Evolutionary conservation across 2,329 filamentous ascomycete species (phyloP), one percentile per base, ranked within the genome.

Genomic region (Celoporthe dispersa): DNA sequence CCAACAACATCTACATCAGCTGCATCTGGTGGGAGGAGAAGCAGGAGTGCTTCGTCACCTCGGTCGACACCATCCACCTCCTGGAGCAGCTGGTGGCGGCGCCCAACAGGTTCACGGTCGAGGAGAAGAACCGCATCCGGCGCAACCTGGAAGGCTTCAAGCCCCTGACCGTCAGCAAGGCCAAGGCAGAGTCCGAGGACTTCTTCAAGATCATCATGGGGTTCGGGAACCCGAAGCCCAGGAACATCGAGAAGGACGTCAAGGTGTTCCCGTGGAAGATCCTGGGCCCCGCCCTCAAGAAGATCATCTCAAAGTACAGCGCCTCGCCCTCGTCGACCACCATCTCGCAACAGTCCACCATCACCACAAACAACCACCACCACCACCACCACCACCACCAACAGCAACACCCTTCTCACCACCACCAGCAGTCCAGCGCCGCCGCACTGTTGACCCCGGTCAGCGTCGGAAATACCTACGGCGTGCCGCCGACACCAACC

Each of bases 201-300:
- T 98, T 98, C 81, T 98, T 98, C 89, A 98, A 98, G 83, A 87
- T 98, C 76, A 98, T 99, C 82, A 99, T 99, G 96, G 93, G 90
- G 1, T 98, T 98, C 78, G 94, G 94, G 16, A 93, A 92, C 71
- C 96, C 96, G 1, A 98, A 98, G 81, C 96, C 96, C 25, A 88
- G 96, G 73, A 98, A 98, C 78, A 99, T 99, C 74, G 96, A 98
- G 84, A 99, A 99, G 83, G 95, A 98, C 77, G 94, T 99, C 78
- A 99, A 99, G 83, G 96, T 98, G 16, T 99, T 98, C 78, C 92
- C 94, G 5, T 99, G 96, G 96, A 96, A 94, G 80, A 93, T 96
- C 71, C 86, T 99, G 60, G 88, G 89, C 64, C 88, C 90, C 71
- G 95, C 96, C 0, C 86, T 99, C 74, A 97, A 97, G 87, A 99